Evolutionary conservation across 2,329 filamentous ascomycete genomes (phyloP), one percentile per base, ranked within the genome.

Genomic region (Xylariaceae sp.): DNA sequence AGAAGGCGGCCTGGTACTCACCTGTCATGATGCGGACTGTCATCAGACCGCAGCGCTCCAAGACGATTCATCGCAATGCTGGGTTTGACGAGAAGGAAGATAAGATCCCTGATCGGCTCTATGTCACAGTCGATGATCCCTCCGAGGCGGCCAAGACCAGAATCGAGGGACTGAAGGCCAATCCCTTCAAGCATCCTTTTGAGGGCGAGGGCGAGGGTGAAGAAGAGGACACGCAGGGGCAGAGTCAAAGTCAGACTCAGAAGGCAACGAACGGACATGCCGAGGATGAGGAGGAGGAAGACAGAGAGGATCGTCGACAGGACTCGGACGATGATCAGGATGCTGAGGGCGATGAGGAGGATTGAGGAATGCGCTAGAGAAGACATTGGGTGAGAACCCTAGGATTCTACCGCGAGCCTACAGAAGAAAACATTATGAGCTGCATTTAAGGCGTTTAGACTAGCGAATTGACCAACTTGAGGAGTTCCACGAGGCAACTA

Each of bases 1-100:
- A 80, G 55, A 81, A 80, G 64, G 83, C 76, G 6, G 80, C 77
- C 11, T 86, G 83, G 66, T 87, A 86, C 67, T 87, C 86, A 59
- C 84, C 84, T 4, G 75, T 87, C 54, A 79, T 86, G 68, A 82
- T 86, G 66, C 78, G 81, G 47, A 80, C 76, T 42, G 74, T 75
- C 18, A 80, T 87, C 59, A 75, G 81, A 40, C 81, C 81, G 30
- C 82, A 84, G 66, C 76, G 83, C 50, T 78, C 75, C 53, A 84
- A 81, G 72, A 82, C 82, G 62, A 83, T 85, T 56, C 75, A 79
- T 41, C 76, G 78, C 42, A 78, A 71, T 31, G 70, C 71, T 40
- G 76, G 73, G 49, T 63, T 75, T 27, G 59, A 58, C 30, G 73
- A 77, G 33, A 71, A 77, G 46, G 73, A 77, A 49, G 74, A 76